Evolutionary conservation across 169 alveolate species (phyloP), one percentile per base, ranked within the genome.

Genomic region (Cryptosporidium ryanae): DNA sequence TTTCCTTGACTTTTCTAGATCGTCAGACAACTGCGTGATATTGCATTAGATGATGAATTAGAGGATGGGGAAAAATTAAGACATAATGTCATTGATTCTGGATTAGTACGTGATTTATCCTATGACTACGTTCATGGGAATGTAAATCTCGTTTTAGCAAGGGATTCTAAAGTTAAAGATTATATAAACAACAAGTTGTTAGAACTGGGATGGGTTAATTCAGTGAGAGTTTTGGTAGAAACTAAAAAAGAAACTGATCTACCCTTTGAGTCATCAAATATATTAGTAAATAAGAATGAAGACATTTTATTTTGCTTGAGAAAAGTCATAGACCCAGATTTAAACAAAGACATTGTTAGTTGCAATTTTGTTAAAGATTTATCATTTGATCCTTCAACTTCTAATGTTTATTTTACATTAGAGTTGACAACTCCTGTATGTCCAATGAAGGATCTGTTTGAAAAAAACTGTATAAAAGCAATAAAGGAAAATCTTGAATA

Each of bases 381-480:
- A 48, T 67, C 48, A 48, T 84, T 93, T 27, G 91, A 91, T 18
- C 31, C 15, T 44, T 82, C 82, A 13, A 70, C 84, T 7, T 87
- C 90, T 52, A 10, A 44, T 2, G 94, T 93, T 31, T 64, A 82
- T 12, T 92, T 93, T 61, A 91, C 89, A 27, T 66, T 93, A 54
- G 87, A 92, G 31, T 90, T 93, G 64, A 93, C 96, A 23, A 93
- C 96, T 21, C 96, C 96, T 10, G 93, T 94, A 21, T 93, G 96
- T 50, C 96, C 96, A 48, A 90, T 93, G 65, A 92, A 92, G 34
- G 94, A 90, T 23, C 87, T 82, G 27, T 90, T 93, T 55, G 91
- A 89, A 44, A 54, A 66, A 21, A 90, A 65, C 17, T 92, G 95
- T 46, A 82, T 64, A 46, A 31, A 82, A 44, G 67, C 82, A 10